Evolutionary conservation across 176 grass and related monocot genomes (phyloP).

Genomic region (Coix lacrymajobi): DNA sequence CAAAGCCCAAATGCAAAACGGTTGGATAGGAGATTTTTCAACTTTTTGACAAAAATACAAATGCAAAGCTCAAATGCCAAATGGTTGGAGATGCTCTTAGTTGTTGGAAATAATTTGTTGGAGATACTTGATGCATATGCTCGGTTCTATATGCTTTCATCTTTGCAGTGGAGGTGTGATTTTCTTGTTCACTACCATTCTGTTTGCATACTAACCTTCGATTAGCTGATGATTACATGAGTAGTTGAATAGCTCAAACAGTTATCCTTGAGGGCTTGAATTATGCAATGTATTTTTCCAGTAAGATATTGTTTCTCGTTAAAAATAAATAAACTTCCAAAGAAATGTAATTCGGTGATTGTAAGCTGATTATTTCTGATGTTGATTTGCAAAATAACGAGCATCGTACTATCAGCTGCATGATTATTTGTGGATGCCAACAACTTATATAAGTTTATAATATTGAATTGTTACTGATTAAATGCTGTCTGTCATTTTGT

Average conservation of each 20-base stretch:
- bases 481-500: background rate
- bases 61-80: too few relatives aligned
- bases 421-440: background rate
- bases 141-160: background rate
- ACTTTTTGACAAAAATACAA: too few relatives aligned
- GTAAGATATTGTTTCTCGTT: background rate
- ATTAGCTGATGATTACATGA: background rate
- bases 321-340: background rate
- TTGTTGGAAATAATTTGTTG: background rate
- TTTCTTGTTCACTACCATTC: background rate
- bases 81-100: too few relatives aligned
- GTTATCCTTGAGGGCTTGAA: background rate
- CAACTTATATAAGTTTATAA: background rate
- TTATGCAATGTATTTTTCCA: background rate
- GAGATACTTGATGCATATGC: background rate
- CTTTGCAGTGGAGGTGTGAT: background rate
- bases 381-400: background rate
- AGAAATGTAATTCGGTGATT: background rate
- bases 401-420: background rate
- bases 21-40: too few relatives aligned
- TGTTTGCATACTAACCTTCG: background rate
- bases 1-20: too few relatives aligned
- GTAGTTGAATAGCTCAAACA: background rate
- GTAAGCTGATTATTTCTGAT: conserved; percentile 3
- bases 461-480: conserved; percentile 10